Evolutionary conservation across 2,329 filamentous ascomycete genomes (phyloP), one percentile per base, ranked within the genome.

Genomic region (Pseudogymnoascus sp.): DNA sequence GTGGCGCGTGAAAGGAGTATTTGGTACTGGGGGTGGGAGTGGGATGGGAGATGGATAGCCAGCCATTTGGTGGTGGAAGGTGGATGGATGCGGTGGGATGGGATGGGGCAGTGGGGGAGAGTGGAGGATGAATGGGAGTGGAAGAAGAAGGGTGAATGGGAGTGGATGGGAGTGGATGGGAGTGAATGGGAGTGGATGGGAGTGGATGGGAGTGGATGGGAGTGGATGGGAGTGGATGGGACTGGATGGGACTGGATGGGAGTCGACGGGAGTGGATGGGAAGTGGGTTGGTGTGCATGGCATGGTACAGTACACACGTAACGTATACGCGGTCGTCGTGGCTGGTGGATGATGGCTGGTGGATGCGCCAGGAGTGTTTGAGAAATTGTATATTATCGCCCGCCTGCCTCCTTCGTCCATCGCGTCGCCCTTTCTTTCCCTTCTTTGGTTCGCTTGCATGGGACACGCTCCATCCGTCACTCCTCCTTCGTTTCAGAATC

Each of bases 331-430:
- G 14, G 23, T 28, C 23, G 46, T 53, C 23, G 46, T 53, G 46
- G 46, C 46, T 53, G 25, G 46, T 53, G 21, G 37, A 40, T 42
- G 38, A 50, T 50, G 44, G 44, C 44, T 50, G 50, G 50, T 53
- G 14, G 25, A 53, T 16, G 25, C 46, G 50, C 50, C 28, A 56
- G 50, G 50, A 34, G 50, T 56, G 50, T 56, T 56, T 56, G 25
- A 56, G 50, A 56, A 34, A 31, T 56, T 56, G 46, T 31, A 21
- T 21, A 21, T 34, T 56, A 18, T 56, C n/a, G 50, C 21, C 21
- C 21, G 21, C 28, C 50, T 34, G 8, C 44, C 42, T 56, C 10
- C 50, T 56, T 34, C 14, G 50, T 56, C 25, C 50, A 56, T 31
- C n/a, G n/a, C 28, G 28, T 31, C 28, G 28, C 10, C 28, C 8